Evolutionary conservation across 257 asterid species (phyloP).

Genomic region (Solanum chilense): DNA sequence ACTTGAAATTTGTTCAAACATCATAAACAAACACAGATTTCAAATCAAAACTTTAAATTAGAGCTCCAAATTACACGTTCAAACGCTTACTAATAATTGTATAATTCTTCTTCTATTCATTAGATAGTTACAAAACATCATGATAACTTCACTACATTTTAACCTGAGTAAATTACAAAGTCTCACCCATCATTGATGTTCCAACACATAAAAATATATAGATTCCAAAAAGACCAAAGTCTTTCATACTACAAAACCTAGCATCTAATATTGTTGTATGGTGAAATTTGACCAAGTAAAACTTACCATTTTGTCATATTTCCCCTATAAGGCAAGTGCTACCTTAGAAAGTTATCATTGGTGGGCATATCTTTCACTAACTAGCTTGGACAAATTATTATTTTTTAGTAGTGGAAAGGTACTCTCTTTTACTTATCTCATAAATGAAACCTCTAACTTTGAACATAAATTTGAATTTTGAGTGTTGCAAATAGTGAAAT

Average conservation of each 20-base stretch:
- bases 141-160: not conserved
- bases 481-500: not conserved
- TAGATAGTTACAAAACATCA: not conserved
- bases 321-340: not conserved
- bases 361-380: constrained; percentile 3
- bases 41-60: not conserved
- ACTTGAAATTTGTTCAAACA: not conserved
- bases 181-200: not conserved
- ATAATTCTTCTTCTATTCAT: not conserved
- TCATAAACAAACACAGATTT: not conserved
- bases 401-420: not conserved
- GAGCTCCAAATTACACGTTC: not conserved
- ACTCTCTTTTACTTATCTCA: not conserved
- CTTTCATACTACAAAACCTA: not conserved
- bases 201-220: not conserved
- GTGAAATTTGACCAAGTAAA: not conserved
- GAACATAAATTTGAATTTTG: not conserved
- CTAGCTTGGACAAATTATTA: not conserved
- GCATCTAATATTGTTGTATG: not conserved
- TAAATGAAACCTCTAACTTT: not conserved
- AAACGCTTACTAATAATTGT: not conserved
- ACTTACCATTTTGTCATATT: not conserved
- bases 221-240: not conserved
- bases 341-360: not conserved
- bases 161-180: not conserved